These are phyloP conservation scores for Colletotrichum sansevieriae DNA, from an alignment of 2,329 filamentous ascomycete genomes.

Conservation along the genomic window DNA sequence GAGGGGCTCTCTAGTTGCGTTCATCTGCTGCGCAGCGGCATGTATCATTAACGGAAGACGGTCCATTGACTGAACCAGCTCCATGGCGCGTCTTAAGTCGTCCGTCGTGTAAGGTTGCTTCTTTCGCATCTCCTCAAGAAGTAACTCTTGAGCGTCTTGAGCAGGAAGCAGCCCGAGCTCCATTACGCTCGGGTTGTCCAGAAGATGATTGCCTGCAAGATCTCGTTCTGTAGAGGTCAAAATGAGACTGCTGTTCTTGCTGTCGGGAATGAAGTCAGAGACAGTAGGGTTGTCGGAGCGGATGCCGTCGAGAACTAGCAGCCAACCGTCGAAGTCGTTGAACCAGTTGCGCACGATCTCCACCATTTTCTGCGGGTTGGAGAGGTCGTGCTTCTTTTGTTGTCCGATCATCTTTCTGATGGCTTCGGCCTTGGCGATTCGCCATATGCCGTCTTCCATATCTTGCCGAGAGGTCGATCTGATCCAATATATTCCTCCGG, in stretches of 20 bases:
- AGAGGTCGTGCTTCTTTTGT: slow-evolving; percentile 50
- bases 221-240: slow-evolving; percentile 76
- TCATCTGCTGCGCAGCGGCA: slow-evolving; percentile 72
- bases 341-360: slow-evolving; percentile 73
- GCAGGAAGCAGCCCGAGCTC: slow-evolving; percentile 67
- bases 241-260: slow-evolving; percentile 72
- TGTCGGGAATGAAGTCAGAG: slow-evolving; percentile 73
- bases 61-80: slow-evolving; percentile 74
- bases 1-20: slow-evolving; percentile 71
- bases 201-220: slow-evolving; percentile 66
- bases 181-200: slow-evolving; percentile 70
- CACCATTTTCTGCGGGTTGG: slow-evolving; percentile 63
- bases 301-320: slow-evolving; percentile 76
- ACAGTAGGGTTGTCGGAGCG: slow-evolving; percentile 71
- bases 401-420: slow-evolving; percentile 58
- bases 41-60: slow-evolving; percentile 77
- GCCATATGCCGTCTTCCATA: slow-evolving; percentile 73
- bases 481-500: slow-evolving; percentile 78
- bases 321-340: slow-evolving; percentile 71
- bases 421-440: slow-evolving; percentile 71
- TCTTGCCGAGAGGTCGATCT: slow-evolving; percentile 71
- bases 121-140: slow-evolving; percentile 74
- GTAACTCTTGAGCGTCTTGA: slow-evolving; percentile 69
- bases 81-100: slow-evolving; percentile 68
- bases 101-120: slow-evolving; percentile 65